phyloP scores from a whole-genome alignment of 495 filamentous ascomycete species.

The Podospora australis region DNA sequence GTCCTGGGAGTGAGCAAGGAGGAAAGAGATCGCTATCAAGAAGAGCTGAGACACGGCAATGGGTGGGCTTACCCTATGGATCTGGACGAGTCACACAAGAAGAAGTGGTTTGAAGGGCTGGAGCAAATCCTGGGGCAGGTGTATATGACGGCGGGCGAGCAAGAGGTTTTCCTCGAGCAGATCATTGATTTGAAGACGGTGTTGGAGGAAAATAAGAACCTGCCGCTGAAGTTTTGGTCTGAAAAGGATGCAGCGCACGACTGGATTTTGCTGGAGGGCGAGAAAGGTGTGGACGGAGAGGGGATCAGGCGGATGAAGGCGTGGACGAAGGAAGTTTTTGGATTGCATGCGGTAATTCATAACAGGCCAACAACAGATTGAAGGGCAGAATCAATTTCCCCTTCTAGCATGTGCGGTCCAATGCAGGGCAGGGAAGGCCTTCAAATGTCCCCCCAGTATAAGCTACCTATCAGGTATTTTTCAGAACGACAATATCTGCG shows the following conservation, averaged over 20 bases:
- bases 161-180: conserved; percentile 21
- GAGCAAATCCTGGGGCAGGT: conserved; percentile 7
- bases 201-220: conserved; percentile 4
- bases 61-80: conserved; percentile 23
- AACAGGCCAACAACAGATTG: no score
- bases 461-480: no score
- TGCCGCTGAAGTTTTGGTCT: conserved; percentile 13
- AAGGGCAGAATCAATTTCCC: no score
- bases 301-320: conserved; percentile 19
- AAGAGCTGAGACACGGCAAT: conserved; percentile 8
- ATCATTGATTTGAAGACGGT: conserved; percentile 11
- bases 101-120: conserved; percentile 21
- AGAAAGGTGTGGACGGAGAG: conserved; percentile 8
- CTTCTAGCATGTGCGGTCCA: no score
- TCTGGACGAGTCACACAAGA: conserved; percentile 10
- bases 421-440: no score
- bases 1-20: neutral
- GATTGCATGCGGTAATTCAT: neutral
- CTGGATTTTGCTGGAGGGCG: conserved; percentile 21
- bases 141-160: conserved; percentile 21
- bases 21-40: neutral
- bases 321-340: conserved; percentile 13
- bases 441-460: no score
- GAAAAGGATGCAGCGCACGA: conserved; percentile 19
- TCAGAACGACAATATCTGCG: no score